Evolutionary conservation across 2,329 filamentous ascomycete species (phyloP), one percentile per base, ranked within the genome.

Genomic region (Volutella citrinella): DNA sequence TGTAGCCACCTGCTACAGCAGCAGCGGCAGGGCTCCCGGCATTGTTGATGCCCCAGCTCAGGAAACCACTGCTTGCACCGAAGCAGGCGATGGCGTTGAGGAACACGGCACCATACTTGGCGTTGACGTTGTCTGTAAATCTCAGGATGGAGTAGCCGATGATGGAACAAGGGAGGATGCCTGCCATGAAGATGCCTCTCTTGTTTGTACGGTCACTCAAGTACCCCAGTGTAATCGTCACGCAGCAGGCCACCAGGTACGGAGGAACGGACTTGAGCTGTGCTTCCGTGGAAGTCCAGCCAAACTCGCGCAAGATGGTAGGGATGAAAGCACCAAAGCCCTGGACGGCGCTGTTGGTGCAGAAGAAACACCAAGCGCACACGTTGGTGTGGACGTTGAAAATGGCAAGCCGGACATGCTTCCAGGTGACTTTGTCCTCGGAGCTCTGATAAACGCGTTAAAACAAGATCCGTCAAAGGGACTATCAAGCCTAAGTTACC

Each of bases 21-120:
- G 75, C 68, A 2, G 79, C 62, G 9, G 74, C 68, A 0, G 76
- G 74, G 0, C 76, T 75, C 1, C 70, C 68, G 0, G 76, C 66
- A 43, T 80, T 80, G 51, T 80, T 80, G 36, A 78, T 63, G 0
- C 67, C 74, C 76, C 76, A 80, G 6, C 68, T 68, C 26, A 80
- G 50, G 57, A 78, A 78, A 0, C 72, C 73, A 0, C 75, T 75
- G 0, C 76, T 75, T 20, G 74, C 74, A 1, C 75, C 74, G 54
- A 78, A 79, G 0, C 71, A 74, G 16, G 75, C 76, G 1, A 73
- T 56, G 9, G 72, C 70, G 31, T 74, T 71, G 27, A 79, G 65
- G 52, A 72, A 78, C 11, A 79, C 65, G 9, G 71, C 73, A 48
- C 68, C 68, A 42, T 75, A 74, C 20, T 66, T 61, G 29, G 74